Evolutionary conservation across 2,329 filamentous ascomycete genomes (phyloP).

Genomic region (Penicillium decumbens): DNA sequence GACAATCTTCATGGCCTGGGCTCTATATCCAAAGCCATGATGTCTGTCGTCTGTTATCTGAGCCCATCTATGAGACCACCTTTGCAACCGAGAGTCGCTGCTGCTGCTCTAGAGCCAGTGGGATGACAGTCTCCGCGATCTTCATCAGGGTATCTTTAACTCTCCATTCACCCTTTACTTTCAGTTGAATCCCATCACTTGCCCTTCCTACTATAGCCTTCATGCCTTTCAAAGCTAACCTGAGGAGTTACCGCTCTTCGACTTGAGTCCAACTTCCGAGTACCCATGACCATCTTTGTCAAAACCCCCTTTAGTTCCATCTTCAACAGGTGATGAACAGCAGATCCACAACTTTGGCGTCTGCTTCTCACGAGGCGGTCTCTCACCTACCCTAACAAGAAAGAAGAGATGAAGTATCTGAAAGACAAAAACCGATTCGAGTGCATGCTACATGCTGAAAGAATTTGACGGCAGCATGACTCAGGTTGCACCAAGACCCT

Average conservation of each 20-base stretch:
- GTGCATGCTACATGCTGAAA: neutral
- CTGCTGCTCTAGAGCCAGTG: neutral
- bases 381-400: neutral
- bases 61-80: neutral
- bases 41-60: neutral
- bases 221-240: neutral
- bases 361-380: no score
- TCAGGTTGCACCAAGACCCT: conserved; percentile 14
- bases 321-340: no score
- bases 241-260: neutral
- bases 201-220: neutral
- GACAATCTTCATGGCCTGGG: neutral
- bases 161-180: neutral
- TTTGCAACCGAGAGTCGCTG: neutral
- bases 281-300: no score
- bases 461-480: conserved; percentile 12
- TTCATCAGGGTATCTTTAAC: neutral
- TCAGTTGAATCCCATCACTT: neutral
- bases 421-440: neutral
- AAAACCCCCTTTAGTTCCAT: no score
- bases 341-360: no score
- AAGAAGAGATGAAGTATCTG: no score
- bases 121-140: neutral
- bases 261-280: no score
- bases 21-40: neutral